Conservation (phyloP, 176 grass and related monocot genomes). For the Juncus inflexus region DNA sequence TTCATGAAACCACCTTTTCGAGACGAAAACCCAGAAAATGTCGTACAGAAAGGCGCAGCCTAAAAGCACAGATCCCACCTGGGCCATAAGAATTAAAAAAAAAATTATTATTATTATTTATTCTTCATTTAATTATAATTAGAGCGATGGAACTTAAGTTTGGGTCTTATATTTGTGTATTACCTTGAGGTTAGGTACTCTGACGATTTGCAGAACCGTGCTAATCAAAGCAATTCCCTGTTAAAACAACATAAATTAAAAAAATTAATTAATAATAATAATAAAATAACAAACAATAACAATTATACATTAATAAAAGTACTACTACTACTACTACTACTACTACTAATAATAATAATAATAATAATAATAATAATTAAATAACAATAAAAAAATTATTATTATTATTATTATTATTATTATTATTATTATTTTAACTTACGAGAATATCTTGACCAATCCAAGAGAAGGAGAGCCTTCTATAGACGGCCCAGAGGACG, state of each 20-base stretch:
- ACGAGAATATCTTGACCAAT: slow-evolving; percentile 99
- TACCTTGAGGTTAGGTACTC: slow-evolving; percentile 98
- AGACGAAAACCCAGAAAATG: slow-evolving; percentile 98
- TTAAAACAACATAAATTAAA: slow-evolving; percentile 12
- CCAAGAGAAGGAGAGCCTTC: slow-evolving; percentile 56
- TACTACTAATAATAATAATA: no score
- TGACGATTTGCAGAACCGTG: slow-evolving; percentile 93
- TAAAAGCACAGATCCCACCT: slow-evolving; percentile 86
- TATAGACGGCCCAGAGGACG: slow-evolving; percentile 80
- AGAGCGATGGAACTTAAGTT: background rate
- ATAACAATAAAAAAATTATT: no score
- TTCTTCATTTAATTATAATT: background rate
- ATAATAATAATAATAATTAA: no score
- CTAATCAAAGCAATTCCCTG: slow-evolving; percentile 90
- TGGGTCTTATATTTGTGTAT: slow-evolving; percentile 18
- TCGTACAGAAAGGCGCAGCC: slow-evolving; percentile 93
- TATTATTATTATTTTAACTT: background rate
- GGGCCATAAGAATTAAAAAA: slow-evolving; percentile 31
- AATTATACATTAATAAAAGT: no score
- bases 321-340: no score
- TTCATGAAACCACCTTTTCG: slow-evolving; percentile 94
- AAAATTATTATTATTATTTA: background rate
- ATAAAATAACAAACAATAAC: background rate
- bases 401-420: no score
- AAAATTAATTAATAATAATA: slow-evolving; percentile 21